Base-by-base conservation (phyloP, 163 green algal species). In the Smithsoniella earleae region DNA sequence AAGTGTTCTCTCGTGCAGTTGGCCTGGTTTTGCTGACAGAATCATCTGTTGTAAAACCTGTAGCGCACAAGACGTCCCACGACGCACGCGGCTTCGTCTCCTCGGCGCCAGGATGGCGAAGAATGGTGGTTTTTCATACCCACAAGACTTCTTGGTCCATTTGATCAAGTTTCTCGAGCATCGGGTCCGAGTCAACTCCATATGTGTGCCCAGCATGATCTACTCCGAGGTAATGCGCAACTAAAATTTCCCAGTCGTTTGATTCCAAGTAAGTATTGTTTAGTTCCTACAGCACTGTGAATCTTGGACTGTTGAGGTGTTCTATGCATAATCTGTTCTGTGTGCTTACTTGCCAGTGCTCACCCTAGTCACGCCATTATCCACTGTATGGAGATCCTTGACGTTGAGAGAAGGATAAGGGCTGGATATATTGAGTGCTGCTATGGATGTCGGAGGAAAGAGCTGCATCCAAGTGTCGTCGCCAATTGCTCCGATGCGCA, bases 391-490 rank as follows among this genome's bases (percentile, higher is more conserved):
- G 49, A 97, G 79, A 80, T 98, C 93, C 13, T 88, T 79, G 2
- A 98, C 88, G 64, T 97, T 88, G 79, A 97, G 91, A 46, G 91
- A 97, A 6, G 92, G 88, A 73, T 88, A 96, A 31, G 91, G 81
- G 52, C 84, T 77, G 2, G 82, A 82, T 27, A 62, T 46, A n/a
- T 43, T 36, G 43, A 52, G 66, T 10, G 76, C 37, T n/a, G 72
- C 36, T 34, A 78, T 28, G 30, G 90, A 90, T 0, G 81, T 66
- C 13, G 33, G 44, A 0, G 90, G 87, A 36, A 91, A 93, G 25
- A 97, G 83, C 74, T 91, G 76, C 65, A 81, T 78, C 93, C 93
- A 98, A 2, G 91, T 97, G 80, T 95, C 89, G 76, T 98, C 92
- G 0, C 93, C 93, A 37, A 94, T 76, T 90, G 78, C 80, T 20